Conservation (phyloP, 371 early-diverging fungal genomes). For the Zopfochytrium polystomum region DNA sequence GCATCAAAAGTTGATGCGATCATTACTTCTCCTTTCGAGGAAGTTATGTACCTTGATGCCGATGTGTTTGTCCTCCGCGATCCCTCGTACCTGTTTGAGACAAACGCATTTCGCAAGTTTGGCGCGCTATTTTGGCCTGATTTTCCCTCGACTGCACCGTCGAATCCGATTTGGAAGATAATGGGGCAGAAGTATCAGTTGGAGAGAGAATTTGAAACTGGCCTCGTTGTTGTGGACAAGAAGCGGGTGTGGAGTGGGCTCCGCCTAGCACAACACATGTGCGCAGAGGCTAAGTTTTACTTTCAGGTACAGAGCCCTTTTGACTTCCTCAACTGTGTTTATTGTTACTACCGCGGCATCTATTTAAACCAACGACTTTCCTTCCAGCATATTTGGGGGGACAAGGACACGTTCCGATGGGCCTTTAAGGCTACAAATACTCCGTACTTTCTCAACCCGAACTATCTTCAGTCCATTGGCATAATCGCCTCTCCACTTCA, state of each 20-base stretch:
- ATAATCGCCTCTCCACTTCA: not conserved
- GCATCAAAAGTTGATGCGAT: slow-evolving; percentile 8
- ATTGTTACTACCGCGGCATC: no score
- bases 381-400: slow-evolving; percentile 13
- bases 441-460: slow-evolving; percentile 6
- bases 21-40: slow-evolving; percentile 7
- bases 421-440: slow-evolving; percentile 4
- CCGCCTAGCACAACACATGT: slow-evolving; percentile 3
- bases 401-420: slow-evolving; percentile 22
- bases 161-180: not conserved
- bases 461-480: slow-evolving; percentile 11
- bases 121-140: slow-evolving; percentile 20
- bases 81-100: not conserved
- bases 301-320: no score
- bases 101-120: not conserved
- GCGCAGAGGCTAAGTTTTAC: slow-evolving; percentile 3
- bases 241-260: not conserved
- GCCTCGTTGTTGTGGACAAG: slow-evolving; percentile 9
- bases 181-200: slow-evolving; percentile 2
- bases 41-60: slow-evolving; percentile 7
- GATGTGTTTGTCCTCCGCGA: slow-evolving; percentile 3
- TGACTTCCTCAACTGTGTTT: no score
- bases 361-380: no score
- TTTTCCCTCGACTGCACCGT: slow-evolving; percentile 3
- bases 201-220: slow-evolving; percentile 10